Conservation (phyloP, 2,329 filamentous ascomycete genomes). For the Colletotrichum shisoi region DNA sequence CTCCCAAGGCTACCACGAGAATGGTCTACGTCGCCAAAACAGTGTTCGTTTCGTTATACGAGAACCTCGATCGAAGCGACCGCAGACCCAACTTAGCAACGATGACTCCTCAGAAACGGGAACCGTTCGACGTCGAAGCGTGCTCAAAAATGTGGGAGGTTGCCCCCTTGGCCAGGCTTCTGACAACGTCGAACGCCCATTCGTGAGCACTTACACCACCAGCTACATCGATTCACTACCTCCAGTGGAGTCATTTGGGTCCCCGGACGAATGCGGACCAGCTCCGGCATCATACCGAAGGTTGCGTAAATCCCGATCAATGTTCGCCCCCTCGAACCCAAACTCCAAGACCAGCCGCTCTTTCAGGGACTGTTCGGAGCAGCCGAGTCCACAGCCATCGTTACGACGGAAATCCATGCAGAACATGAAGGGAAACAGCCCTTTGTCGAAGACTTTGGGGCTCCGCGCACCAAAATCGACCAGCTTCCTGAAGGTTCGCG, state of each 20-base stretch:
- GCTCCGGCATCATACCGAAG: conserved; percentile 58
- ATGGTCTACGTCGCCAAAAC: conserved; percentile 54
- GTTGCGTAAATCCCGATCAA: conserved; percentile 64
- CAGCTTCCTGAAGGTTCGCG: conserved; percentile 57
- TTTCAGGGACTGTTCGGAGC: conserved; percentile 15
- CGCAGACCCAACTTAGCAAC: not conserved
- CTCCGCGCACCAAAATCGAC: conserved; percentile 63
- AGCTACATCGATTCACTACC: conserved; percentile 34
- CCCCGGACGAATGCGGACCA: conserved; percentile 57
- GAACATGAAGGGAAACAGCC: conserved; percentile 8
- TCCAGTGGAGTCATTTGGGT: conserved; percentile 17
- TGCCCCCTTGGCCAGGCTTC: conserved; percentile 1
- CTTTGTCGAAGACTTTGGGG: not conserved
- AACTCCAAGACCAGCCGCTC: conserved; percentile 32
- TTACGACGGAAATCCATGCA: conserved; percentile 14
- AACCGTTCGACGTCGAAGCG: conserved; percentile 8
- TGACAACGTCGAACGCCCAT: not conserved
- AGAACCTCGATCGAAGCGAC: conserved; percentile 29
- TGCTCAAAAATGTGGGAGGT: conserved; percentile 10
- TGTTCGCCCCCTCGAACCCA: conserved; percentile 53
- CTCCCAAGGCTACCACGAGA: conserved; percentile 28
- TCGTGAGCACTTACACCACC: conserved; percentile 22
- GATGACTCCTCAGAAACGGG: conserved; percentile 9
- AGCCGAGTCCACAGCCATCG: not conserved
- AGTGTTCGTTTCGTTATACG: conserved; percentile 63